phyloP scores from a whole-genome alignment of 768 basidiomycete genomes.

The Boletus coccyginus region DNA sequence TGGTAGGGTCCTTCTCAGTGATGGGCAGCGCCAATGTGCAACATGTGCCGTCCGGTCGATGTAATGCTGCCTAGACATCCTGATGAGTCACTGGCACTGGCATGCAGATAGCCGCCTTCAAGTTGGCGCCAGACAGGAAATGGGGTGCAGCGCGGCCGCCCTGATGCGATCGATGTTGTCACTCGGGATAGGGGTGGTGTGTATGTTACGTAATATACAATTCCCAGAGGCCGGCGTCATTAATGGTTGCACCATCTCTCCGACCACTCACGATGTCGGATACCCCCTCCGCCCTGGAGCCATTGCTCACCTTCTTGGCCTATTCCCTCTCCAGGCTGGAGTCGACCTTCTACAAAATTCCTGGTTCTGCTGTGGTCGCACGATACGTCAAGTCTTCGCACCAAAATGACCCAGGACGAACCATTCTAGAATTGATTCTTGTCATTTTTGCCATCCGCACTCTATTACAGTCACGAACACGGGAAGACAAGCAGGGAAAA shows the following conservation, averaged over 20 bases:
- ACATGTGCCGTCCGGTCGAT: too few relatives aligned
- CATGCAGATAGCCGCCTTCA: too few relatives aligned
- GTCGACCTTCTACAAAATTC: constrained; percentile 67
- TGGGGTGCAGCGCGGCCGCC: too few relatives aligned
- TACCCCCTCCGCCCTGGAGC: constrained; percentile 39
- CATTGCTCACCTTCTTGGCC: constrained; percentile 65
- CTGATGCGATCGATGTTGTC: too few relatives aligned
- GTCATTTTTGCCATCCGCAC: constrained; percentile 87
- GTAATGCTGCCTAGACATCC: too few relatives aligned
- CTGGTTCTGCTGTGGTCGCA: constrained; percentile 78
- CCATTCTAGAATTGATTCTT: constrained; percentile 85
- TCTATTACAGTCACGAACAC: constrained; percentile 83
- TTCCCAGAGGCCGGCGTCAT: background rate
- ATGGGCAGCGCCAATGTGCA: too few relatives aligned
- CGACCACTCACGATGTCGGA: constrained; percentile 34
- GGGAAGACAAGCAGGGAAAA: constrained; percentile 79
- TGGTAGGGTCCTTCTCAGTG: too few relatives aligned
- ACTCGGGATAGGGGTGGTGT: background rate
- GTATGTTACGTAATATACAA: constrained; percentile 10
- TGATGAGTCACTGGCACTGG: too few relatives aligned
- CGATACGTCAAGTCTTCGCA: constrained; percentile 95
- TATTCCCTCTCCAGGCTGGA: constrained; percentile 58
- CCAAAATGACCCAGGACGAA: constrained; percentile 93
- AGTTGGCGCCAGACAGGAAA: too few relatives aligned
- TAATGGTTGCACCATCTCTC: constrained; percentile 1